A percentile compares a stretch with the other conserved stretches of the same genome.
These are phyloP conservation scores for Kurtzmaniella quercitrusa DNA, from an alignment of 1,139 yeast species.

Conservation along the genomic window DNA sequence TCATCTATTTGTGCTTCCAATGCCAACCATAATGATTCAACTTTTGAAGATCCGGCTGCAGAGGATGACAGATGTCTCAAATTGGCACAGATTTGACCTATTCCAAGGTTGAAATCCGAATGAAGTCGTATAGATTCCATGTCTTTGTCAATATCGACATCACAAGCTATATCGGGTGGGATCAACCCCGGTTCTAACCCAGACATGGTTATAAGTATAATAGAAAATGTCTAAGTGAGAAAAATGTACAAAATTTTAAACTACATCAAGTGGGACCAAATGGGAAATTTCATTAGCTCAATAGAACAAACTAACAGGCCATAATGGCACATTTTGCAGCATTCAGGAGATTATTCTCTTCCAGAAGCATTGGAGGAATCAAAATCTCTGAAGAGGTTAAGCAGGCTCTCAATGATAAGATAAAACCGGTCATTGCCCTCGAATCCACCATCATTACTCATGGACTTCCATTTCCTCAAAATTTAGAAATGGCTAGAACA, in stretches of 20 bases:
- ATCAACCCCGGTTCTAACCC: background rate
- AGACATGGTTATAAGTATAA: background rate
- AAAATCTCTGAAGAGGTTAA: conserved; percentile 53
- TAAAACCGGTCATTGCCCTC: conserved; percentile 66
- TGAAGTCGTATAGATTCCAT: background rate
- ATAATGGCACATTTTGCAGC: background rate
- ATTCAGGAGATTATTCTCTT: background rate
- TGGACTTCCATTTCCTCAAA: conserved; percentile 81
- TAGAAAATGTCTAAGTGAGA: background rate
- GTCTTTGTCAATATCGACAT: background rate
- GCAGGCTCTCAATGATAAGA: conserved; percentile 51
- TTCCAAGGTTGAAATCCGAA: background rate
- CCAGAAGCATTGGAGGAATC: conserved; percentile 12
- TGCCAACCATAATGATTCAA: background rate
- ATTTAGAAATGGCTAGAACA: conserved; percentile 63
- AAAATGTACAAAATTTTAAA: background rate
- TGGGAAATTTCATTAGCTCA: background rate
- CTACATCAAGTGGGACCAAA: background rate
- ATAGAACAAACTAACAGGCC: background rate
- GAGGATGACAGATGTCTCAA: background rate
- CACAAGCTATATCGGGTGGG: background rate
- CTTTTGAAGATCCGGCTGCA: background rate
- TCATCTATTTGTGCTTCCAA: background rate
- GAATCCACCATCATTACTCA: conserved; percentile 90
- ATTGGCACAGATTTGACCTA: background rate